Evolutionary conservation across 2,329 filamentous ascomycete genomes (phyloP).

Genomic region (Exophiala sp.): DNA sequence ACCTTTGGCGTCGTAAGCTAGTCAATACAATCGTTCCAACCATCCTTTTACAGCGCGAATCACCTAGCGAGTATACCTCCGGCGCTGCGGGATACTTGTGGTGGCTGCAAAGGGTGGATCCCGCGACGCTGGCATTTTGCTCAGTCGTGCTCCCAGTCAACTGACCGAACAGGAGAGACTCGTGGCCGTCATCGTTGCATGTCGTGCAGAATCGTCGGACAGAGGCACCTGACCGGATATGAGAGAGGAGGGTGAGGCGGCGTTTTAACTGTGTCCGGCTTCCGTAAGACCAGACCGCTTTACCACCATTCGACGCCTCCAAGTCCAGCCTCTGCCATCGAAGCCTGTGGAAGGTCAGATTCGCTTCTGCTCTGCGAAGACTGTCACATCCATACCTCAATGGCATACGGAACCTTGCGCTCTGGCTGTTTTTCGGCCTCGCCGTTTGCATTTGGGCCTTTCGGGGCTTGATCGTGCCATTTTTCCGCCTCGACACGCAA

Average conservation of each 20-base stretch:
- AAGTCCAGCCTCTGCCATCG: constrained; percentile 44
- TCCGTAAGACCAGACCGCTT: constrained; percentile 1
- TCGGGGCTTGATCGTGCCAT: constrained; percentile 68
- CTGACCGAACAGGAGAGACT: no score
- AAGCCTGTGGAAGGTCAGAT: constrained; percentile 34
- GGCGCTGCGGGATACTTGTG: no score
- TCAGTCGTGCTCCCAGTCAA: no score
- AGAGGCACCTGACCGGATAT: background rate
- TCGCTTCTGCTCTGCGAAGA: constrained; percentile 1
- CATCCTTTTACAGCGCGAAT: no score
- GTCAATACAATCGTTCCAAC: no score
- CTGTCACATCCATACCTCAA: constrained; percentile 35
- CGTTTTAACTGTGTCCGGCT: background rate
- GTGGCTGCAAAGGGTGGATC: no score
- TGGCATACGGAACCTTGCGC: constrained; percentile 37
- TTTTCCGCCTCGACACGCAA: constrained; percentile 80
- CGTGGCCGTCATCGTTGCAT: no score
- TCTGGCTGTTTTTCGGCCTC: constrained; percentile 18
- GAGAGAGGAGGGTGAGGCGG: background rate
- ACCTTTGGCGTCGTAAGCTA: no score
- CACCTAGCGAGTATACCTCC: no score
- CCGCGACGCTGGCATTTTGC: no score
- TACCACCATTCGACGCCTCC: constrained; percentile 45
- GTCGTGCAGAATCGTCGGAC: no score
- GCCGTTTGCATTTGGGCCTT: constrained; percentile 7